Conservation (phyloP, 192 early-diverging fungal genomes). For the Backusella tuberculispora region DNA sequence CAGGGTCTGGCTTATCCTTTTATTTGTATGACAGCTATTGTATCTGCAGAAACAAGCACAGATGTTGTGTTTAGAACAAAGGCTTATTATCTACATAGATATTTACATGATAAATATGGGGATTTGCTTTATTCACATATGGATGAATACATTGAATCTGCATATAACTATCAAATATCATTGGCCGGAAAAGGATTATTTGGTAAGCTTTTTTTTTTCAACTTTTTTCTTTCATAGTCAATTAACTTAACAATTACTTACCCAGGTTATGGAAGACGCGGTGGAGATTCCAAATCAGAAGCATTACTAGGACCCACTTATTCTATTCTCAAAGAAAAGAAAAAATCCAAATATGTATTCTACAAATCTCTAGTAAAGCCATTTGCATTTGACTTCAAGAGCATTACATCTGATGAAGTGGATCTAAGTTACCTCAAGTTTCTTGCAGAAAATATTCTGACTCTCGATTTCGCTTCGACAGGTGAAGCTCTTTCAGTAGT, state of each 20-base stretch:
- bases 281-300: conserved; percentile 22
- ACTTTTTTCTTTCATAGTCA: neutral
- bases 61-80: conserved; percentile 68
- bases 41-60: conserved; percentile 80
- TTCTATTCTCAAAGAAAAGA: conserved; percentile 28
- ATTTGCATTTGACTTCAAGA: conserved; percentile 30
- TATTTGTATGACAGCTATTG: conserved; percentile 86
- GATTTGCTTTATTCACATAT: conserved; percentile 86
- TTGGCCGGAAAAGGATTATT: neutral
- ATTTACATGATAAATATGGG: conserved; percentile 82
- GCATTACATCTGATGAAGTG: neutral
- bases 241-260: neutral
- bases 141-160: conserved; percentile 73
- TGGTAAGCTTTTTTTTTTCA: neutral
- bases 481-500: conserved; percentile 84
- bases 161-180: conserved; percentile 72
- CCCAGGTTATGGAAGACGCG: conserved; percentile 21
- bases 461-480: conserved; percentile 75
- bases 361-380: conserved; percentile 23
- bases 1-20: conserved; percentile 92
- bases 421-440: conserved; percentile 66
- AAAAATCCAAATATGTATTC: conserved; percentile 24
- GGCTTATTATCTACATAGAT: conserved; percentile 72
- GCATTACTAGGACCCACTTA: conserved; percentile 14
- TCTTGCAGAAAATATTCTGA: conserved; percentile 82